Conservation (phyloP, 768 basidiomycete species). For the Pleurotus platypus region DNA sequence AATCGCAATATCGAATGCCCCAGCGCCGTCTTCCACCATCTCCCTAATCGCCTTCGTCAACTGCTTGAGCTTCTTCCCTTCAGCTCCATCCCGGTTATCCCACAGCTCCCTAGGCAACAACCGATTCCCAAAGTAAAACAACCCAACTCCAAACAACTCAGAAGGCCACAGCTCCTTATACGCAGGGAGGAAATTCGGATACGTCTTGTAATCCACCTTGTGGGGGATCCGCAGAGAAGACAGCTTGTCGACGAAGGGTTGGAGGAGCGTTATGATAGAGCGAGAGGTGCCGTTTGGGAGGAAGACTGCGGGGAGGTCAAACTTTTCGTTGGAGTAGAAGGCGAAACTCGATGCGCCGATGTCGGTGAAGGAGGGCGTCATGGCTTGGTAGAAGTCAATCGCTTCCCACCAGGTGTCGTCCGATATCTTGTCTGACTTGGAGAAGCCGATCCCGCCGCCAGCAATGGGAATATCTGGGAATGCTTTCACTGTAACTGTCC, state of each 20-base stretch:
- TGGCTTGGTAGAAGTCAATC: background rate
- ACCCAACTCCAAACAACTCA: background rate
- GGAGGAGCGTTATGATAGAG: background rate
- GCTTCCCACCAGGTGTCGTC: background rate
- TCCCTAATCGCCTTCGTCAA: conserved; percentile 3
- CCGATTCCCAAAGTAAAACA: background rate
- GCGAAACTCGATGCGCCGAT: background rate
- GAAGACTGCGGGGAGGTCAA: background rate
- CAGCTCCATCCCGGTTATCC: background rate
- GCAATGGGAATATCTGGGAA: background rate
- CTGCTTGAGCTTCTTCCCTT: background rate
- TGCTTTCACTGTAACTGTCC: background rate
- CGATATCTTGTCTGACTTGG: background rate
- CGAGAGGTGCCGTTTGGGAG: background rate
- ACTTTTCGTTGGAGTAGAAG: background rate
- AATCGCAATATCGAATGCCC: conserved; percentile 5
- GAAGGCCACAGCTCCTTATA: background rate
- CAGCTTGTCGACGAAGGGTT: background rate
- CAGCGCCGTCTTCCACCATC: conserved; percentile 8
- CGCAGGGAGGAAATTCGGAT: background rate
- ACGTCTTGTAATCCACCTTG: background rate
- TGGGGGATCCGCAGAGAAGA: background rate
- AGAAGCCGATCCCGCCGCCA: background rate
- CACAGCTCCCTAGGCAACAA: conserved; percentile 8
- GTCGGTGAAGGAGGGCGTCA: background rate